phyloP scores from a whole-genome alignment of 2,329 filamentous ascomycete genomes.

The Talaromyces pinophilus region DNA sequence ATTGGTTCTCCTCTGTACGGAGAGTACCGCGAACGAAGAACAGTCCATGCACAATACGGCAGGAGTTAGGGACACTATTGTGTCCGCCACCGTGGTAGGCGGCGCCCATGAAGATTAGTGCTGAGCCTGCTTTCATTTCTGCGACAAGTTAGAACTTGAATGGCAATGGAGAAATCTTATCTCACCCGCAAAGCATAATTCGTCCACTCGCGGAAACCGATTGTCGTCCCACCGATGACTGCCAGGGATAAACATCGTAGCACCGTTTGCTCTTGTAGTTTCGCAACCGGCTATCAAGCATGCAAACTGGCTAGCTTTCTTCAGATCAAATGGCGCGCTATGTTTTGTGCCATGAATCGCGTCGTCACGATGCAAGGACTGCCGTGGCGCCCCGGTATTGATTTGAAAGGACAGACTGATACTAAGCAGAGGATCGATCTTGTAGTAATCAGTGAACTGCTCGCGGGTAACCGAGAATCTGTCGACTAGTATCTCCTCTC shows the following conservation, averaged over 20 bases:
- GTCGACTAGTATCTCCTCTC: neutral
- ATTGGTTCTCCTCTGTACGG: conserved; percentile 40
- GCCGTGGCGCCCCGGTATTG: conserved; percentile 33
- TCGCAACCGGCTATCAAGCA: conserved; percentile 34
- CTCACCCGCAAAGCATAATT: conserved; percentile 36
- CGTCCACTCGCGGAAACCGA: conserved; percentile 30
- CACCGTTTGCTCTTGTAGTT: conserved; percentile 35
- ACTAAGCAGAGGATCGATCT: conserved; percentile 33
- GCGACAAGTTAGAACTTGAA: conserved; percentile 24
- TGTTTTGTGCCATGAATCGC: conserved; percentile 35
- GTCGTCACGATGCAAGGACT: conserved; percentile 37
- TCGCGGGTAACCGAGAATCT: conserved; percentile 24
- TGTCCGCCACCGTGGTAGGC: conserved; percentile 39
- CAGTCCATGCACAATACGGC: conserved; percentile 34
- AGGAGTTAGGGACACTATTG: conserved; percentile 29
- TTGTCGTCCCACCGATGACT: conserved; percentile 36
- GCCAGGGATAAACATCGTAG: conserved; percentile 38
- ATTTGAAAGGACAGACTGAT: conserved; percentile 35
- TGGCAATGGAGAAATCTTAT: neutral
- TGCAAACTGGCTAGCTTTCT: conserved; percentile 29
- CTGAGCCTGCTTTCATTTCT: conserved; percentile 42
- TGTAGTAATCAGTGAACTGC: conserved; percentile 25
- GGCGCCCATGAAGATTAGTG: conserved; percentile 39
- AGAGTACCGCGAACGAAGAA: conserved; percentile 36
- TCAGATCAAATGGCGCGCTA: conserved; percentile 23